These are phyloP conservation scores for Sugiyamaella xylanicola DNA, from an alignment of 1,139 yeast species.

Conservation along the genomic window DNA sequence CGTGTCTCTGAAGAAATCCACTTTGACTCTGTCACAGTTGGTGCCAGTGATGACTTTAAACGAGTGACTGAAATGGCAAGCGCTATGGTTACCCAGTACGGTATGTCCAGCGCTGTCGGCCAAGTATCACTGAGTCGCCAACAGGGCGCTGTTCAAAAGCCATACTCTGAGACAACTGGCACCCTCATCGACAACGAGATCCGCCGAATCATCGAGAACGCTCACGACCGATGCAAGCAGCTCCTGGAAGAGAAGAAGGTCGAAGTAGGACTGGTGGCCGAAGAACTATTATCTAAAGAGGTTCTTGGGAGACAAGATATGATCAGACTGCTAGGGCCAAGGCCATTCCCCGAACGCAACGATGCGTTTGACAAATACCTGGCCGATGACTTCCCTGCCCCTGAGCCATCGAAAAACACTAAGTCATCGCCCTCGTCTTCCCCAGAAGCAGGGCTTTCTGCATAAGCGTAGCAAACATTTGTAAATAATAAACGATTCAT, in stretches of 20 bases:
- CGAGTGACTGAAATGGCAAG: conserved; percentile 95
- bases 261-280: conserved; percentile 83
- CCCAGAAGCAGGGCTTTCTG: conserved; percentile 20
- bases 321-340: conserved; percentile 80
- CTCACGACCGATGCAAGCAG: conserved; percentile 68
- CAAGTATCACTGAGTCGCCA: conserved; percentile 74
- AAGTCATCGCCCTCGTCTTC: conserved; percentile 12
- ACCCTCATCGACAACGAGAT: conserved; percentile 80
- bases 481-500: conserved; percentile 2
- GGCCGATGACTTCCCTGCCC: conserved; percentile 27
- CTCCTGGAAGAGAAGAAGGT: conserved; percentile 69
- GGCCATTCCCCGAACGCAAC: conserved; percentile 88
- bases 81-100: conserved; percentile 87
- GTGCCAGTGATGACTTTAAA: conserved; percentile 95
- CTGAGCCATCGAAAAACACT: conserved; percentile 8
- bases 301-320: conserved; percentile 89
- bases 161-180: conserved; percentile 88
- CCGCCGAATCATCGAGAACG: conserved; percentile 74
- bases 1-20: conserved; percentile 93
- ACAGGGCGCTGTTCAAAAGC: conserved; percentile 55
- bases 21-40: conserved; percentile 87
- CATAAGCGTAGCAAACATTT: conserved; percentile 3
- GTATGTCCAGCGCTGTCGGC: conserved; percentile 88
- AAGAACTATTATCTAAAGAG: conserved; percentile 79
- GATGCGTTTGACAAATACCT: conserved; percentile 91